These are phyloP conservation scores for Urochloa ruziziensis DNA, from an alignment of 176 grass and related monocot genomes.

Conservation along the genomic window DNA sequence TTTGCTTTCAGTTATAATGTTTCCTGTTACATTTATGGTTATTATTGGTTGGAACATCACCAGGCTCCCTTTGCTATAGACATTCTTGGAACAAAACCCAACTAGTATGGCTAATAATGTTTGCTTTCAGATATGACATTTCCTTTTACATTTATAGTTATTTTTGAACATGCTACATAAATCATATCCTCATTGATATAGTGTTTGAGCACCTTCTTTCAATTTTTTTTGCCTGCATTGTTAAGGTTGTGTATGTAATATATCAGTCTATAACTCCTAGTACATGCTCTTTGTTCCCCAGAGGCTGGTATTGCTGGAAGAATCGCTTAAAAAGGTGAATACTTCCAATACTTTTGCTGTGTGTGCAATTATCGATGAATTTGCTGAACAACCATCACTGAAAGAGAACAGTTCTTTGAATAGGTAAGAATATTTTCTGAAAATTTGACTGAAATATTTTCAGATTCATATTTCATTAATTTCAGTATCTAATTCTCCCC, in stretches of 20 bases:
- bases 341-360: slow-evolving; percentile 60
- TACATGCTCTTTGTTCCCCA: slow-evolving; percentile 21
- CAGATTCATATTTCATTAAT: not conserved
- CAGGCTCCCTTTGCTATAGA: too few species aligned
- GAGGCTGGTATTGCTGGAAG: slow-evolving; percentile 60
- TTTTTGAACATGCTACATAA: too few species aligned
- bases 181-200: too few species aligned
- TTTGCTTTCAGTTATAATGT: too few species aligned
- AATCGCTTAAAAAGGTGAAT: slow-evolving; percentile 60
- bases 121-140: too few species aligned
- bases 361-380: slow-evolving; percentile 65
- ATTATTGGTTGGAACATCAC: not conserved
- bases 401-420: slow-evolving; percentile 63
- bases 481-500: not conserved
- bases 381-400: slow-evolving; percentile 52
- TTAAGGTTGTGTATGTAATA: too few species aligned
- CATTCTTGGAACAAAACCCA: too few species aligned
- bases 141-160: too few species aligned
- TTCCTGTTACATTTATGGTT: not conserved
- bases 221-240: too few species aligned
- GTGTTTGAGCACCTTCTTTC: too few species aligned
- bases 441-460: not conserved
- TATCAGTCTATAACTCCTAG: not conserved
- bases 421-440: slow-evolving; percentile 35
- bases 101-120: too few species aligned